phyloP scores from a whole-genome alignment of 805 yeast species.

The Nakazawaea ernobii region DNA sequence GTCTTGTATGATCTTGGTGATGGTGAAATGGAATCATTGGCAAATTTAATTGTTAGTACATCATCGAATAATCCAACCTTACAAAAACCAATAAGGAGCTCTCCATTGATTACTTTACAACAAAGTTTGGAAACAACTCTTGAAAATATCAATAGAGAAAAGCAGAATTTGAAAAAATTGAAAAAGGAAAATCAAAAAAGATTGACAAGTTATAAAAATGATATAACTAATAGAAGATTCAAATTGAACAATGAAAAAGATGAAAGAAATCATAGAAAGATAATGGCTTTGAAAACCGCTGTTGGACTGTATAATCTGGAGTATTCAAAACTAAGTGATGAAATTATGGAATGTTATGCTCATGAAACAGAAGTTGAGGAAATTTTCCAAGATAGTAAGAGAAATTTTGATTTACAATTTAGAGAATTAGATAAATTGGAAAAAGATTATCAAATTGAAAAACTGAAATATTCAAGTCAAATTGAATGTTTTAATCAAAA shows the following conservation, averaged over 20 bases:
- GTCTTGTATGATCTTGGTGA: slow-evolving; percentile 29
- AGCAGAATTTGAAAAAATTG: slow-evolving; percentile 47
- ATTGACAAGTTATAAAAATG: slow-evolving; percentile 43
- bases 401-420: slow-evolving; percentile 29
- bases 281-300: slow-evolving; percentile 42
- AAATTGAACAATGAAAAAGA: slow-evolving; percentile 35
- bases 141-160: slow-evolving; percentile 52
- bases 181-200: slow-evolving; percentile 55
- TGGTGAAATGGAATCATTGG: slow-evolving; percentile 16
- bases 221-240: slow-evolving; percentile 47
- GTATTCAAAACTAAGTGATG: slow-evolving; percentile 28
- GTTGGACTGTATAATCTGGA: slow-evolving; percentile 34
- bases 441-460: slow-evolving; percentile 20
- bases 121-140: slow-evolving; percentile 62
- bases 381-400: slow-evolving; percentile 28
- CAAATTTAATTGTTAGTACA: slow-evolving; percentile 6
- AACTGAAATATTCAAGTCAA: slow-evolving; percentile 17
- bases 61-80: slow-evolving; percentile 25
- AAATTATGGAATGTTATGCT: slow-evolving; percentile 27
- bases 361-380: slow-evolving; percentile 34
- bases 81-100: slow-evolving; percentile 27
- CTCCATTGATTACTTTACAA: slow-evolving; percentile 61
- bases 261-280: slow-evolving; percentile 47
- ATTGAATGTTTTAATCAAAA: slow-evolving; percentile 24
- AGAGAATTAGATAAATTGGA: slow-evolving; percentile 27